A percentile compares a stretch with the other conserved stretches of the same genome.
Conservation (phyloP, 2,329 filamentous ascomycete genomes). For the Hymenoscyphus linearis region DNA sequence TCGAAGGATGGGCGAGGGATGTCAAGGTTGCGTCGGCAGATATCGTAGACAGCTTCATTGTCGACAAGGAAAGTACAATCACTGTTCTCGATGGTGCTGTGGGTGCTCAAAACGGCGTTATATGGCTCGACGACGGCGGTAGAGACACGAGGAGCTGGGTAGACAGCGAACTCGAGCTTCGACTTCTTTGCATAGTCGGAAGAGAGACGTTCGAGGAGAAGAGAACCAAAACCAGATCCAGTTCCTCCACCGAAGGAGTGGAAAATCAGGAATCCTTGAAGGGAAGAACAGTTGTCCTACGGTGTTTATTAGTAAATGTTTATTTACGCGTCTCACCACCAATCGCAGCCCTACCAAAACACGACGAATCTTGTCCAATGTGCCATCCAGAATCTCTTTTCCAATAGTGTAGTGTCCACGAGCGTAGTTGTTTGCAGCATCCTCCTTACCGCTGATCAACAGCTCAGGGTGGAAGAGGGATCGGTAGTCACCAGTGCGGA, state of each 20-base stretch:
- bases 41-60: slow-evolving; percentile 64
- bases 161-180: slow-evolving; percentile 63
- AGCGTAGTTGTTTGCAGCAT: slow-evolving; percentile 66
- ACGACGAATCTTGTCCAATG: slow-evolving; percentile 59
- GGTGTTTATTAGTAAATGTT: slow-evolving; percentile 5
- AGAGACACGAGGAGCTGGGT: slow-evolving; percentile 58
- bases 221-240: slow-evolving; percentile 60
- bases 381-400: slow-evolving; percentile 60
- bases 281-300: slow-evolving; percentile 58
- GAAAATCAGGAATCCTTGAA: slow-evolving; percentile 64
- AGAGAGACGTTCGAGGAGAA: slow-evolving; percentile 58
- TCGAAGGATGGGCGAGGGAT: slow-evolving; percentile 60
- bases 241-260: slow-evolving; percentile 65
- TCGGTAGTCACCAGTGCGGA: slow-evolving; percentile 57
- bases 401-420: slow-evolving; percentile 65
- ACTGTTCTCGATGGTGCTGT: slow-evolving; percentile 59
- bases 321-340: neutral
- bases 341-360: slow-evolving; percentile 45
- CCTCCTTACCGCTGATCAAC: slow-evolving; percentile 63
- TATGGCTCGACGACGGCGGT: slow-evolving; percentile 66
- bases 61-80: slow-evolving; percentile 66
- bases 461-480: slow-evolving; percentile 62
- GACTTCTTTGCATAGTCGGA: slow-evolving; percentile 64
- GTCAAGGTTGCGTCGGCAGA: slow-evolving; percentile 59
- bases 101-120: slow-evolving; percentile 55